Base-by-base conservation (phyloP, 192 early-diverging fungal genomes). In the Ambispora gerdemannii region DNA sequence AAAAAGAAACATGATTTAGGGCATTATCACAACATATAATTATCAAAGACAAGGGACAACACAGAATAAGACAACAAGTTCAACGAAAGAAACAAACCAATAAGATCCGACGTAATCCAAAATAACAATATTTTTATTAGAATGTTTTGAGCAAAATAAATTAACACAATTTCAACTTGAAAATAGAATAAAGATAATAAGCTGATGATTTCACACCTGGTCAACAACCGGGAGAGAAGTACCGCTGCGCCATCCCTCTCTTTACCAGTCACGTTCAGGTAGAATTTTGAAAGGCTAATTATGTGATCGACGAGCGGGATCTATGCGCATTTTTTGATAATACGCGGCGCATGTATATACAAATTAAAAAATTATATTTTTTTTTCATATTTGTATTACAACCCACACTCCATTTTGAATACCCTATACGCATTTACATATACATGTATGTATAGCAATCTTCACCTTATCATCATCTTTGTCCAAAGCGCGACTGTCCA, bases 191-290 rank as follows among this genome's bases (percentile, higher is more conserved):
- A n/a, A n/a, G n/a, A n/a, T n/a, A n/a, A 15, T 24, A 50, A 31
- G 25, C 15, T 25, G 20, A 19, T 20, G 25, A 47, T 24, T 50
- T 70, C 49, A 32, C 78, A 88, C 81, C 95, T 87, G 6, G 90
- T 90, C 3, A 98, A 75, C 30, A 98, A 72, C 31, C 94, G 85
- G 22, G 92, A 84, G 1, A 96, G 76, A 75, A 98, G 81, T 3
- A 97, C 72, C 15, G 91, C 84, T 0, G 94, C 89, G 28, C 87
- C 93, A 72, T 97, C 93, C 55, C 89, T 84, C 50, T 96, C 97
- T 68, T 92, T 95, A 15, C 94, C 92, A 0, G 93, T 83, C 3
- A 81, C 75, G n/a, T 74, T 60, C 49, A 98, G 72, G 60, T 85
- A 92, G 13, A 58, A 43, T 58, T 93, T 93, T 27, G 84, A 86